phyloP scores from a whole-genome alignment of 2,329 filamentous ascomycete genomes.

The Tolypocladium cylindrosporum region DNA sequence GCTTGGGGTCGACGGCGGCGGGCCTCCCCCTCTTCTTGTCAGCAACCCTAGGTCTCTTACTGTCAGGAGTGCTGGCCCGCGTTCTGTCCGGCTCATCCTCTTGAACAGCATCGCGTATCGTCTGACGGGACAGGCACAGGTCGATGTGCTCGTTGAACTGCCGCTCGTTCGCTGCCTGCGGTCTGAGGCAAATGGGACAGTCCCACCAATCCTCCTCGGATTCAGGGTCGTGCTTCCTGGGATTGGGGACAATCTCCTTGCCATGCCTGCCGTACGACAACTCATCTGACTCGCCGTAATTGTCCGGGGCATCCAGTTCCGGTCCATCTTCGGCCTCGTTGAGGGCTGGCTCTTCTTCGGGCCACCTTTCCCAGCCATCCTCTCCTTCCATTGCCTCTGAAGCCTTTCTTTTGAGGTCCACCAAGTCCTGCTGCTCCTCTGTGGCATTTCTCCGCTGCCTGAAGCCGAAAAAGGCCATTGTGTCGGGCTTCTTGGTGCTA shows the following conservation, averaged over 20 bases:
- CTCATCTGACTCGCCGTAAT: neutral
- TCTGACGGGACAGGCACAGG: slow-evolving; percentile 73
- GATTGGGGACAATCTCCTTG: slow-evolving; percentile 41
- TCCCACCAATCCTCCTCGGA: slow-evolving; percentile 55
- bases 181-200: slow-evolving; percentile 77
- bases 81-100: slow-evolving; percentile 24
- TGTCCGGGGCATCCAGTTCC: neutral
- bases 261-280: slow-evolving; percentile 25
- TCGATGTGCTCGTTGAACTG: slow-evolving; percentile 90
- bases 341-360: slow-evolving; percentile 48
- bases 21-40: slow-evolving; percentile 30
- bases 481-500: slow-evolving; percentile 71
- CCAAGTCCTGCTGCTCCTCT: slow-evolving; percentile 7
- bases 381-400: slow-evolving; percentile 17
- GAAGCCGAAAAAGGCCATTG: slow-evolving; percentile 70
- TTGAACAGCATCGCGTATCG: slow-evolving; percentile 75
- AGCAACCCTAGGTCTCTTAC: slow-evolving; percentile 23
- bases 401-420: slow-evolving; percentile 24
- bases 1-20: slow-evolving; percentile 29
- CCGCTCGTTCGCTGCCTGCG: slow-evolving; percentile 65
- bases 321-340: neutral
- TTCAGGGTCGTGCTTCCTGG: slow-evolving; percentile 18
- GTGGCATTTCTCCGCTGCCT: slow-evolving; percentile 21
- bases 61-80: slow-evolving; percentile 22
- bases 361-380: slow-evolving; percentile 56